Evolutionary conservation across 345 rosid genomes (phyloP).

Genomic region (Pistacia vera): DNA sequence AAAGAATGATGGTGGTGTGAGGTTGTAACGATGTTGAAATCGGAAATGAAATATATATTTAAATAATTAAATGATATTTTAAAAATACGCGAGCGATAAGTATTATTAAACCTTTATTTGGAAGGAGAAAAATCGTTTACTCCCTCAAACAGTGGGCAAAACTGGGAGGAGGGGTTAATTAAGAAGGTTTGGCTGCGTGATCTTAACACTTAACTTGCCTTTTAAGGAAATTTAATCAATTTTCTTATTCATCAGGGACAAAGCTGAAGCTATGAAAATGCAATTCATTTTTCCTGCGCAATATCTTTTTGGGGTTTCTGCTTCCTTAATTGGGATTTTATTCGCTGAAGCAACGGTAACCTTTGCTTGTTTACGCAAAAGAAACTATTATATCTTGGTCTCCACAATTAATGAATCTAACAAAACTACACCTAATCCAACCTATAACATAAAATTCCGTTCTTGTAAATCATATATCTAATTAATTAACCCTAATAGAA

Average conservation of each 20-base stretch:
- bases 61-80: no score
- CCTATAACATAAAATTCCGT: background rate
- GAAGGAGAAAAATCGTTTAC: no score
- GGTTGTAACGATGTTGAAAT: no score
- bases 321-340: constrained; percentile 13
- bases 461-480: background rate
- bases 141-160: no score
- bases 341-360: constrained; percentile 12
- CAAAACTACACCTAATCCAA: background rate
- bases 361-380: background rate
- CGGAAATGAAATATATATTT: no score
- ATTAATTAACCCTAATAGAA: background rate
- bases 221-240: background rate
- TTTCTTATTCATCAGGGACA: no score
- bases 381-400: background rate
- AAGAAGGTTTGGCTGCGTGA: background rate
- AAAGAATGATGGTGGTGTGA: no score
- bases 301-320: background rate
- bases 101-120: no score
- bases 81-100: no score
- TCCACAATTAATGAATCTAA: background rate
- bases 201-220: background rate
- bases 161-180: no score
- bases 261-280: no score
- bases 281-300: no score